Evolutionary conservation across 371 early-diverging fungal species (phyloP).

Genomic region (Dichotomocladium elegans): DNA sequence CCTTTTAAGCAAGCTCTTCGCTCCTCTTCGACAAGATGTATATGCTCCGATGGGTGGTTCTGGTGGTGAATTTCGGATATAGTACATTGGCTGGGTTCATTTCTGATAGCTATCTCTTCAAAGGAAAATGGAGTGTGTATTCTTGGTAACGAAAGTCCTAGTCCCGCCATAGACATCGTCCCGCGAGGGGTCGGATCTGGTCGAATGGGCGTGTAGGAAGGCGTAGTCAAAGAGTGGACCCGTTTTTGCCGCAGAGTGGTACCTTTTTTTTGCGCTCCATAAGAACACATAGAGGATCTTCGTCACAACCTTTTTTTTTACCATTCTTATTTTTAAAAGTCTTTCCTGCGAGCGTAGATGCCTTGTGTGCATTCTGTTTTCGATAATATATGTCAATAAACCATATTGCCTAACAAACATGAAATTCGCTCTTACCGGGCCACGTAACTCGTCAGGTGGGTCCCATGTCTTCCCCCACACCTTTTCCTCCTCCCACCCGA

Average conservation of each 20-base stretch:
- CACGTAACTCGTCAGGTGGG: conserved; percentile 34
- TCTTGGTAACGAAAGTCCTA: conserved; percentile 1
- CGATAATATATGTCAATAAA: neutral
- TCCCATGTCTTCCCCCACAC: conserved; percentile 42
- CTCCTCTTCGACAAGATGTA: conserved; percentile 25
- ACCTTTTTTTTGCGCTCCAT: no score
- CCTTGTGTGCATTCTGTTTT: conserved; percentile 33
- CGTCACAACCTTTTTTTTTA: neutral
- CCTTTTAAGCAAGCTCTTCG: conserved; percentile 10
- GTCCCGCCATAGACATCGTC: conserved; percentile 4
- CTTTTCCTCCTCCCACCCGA: conserved; percentile 51
- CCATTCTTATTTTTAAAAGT: conserved; percentile 25
- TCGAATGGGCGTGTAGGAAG: conserved; percentile 9
- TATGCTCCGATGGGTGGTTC: conserved; percentile 29
- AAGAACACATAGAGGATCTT: no score
- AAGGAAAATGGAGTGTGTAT: conserved; percentile 7
- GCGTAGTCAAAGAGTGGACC: neutral
- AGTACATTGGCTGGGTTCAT: conserved; percentile 15
- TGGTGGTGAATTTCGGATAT: conserved; percentile 34
- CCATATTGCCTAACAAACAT: neutral
- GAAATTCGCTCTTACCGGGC: conserved; percentile 1
- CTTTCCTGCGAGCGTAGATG: conserved; percentile 40
- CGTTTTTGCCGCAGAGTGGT: no score
- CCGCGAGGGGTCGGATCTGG: conserved; percentile 11
- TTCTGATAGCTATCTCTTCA: conserved; percentile 14